Conservation (phyloP, 192 early-diverging fungal species). For the Umbelopsis isabellina region DNA sequence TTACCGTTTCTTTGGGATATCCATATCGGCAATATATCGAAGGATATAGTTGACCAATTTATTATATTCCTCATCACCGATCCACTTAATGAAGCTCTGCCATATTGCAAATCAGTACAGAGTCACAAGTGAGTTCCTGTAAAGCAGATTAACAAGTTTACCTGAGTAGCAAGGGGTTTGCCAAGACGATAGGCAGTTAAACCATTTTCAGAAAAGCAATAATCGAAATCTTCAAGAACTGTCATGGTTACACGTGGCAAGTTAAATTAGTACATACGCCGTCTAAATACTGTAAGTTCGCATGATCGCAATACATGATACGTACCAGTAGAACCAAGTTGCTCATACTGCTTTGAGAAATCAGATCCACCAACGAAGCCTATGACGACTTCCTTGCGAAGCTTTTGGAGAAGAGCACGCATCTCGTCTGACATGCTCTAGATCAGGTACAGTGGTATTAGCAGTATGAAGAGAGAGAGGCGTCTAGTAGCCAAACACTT, state of each 20-base stretch:
- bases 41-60: conserved; percentile 92
- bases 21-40: conserved; percentile 92
- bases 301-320: background rate
- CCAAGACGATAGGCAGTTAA: conserved; percentile 89
- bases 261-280: background rate
- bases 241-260: conserved; percentile 19
- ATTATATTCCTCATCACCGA: conserved; percentile 94
- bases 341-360: conserved; percentile 92
- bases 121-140: background rate
- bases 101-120: background rate
- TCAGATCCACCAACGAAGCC: conserved; percentile 98
- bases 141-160: conserved; percentile 27
- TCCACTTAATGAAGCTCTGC: conserved; percentile 88
- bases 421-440: conserved; percentile 82
- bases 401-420: conserved; percentile 69
- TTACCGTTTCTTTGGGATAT: conserved; percentile 92
- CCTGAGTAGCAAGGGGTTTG: conserved; percentile 68
- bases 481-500: conserved; percentile 24
- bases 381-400: conserved; percentile 89
- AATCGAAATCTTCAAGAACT: conserved; percentile 91
- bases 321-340: conserved; percentile 83
- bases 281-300: background rate
- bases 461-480: background rate
- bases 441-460: background rate
- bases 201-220: conserved; percentile 96